Evolutionary conservation across 169 alveolate species (phyloP).

Genomic region (Plasmodium sp.): DNA sequence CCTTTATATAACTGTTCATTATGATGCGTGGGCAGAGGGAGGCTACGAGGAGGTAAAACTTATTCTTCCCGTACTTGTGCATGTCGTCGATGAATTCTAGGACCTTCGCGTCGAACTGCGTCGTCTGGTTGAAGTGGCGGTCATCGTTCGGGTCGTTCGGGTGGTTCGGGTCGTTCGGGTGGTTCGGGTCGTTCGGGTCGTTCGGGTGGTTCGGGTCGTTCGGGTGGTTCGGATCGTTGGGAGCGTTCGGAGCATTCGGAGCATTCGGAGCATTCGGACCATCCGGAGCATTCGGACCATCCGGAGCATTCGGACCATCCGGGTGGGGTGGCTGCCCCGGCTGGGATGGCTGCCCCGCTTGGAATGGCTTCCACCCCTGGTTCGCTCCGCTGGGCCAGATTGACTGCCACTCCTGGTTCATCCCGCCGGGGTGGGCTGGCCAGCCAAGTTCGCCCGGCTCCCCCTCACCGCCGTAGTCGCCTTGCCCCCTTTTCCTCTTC

Average conservation of each 20-base stretch:
- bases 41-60: slow-evolving; percentile 79
- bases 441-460: background rate
- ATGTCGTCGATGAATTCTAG: slow-evolving; percentile 76
- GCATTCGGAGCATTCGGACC: background rate
- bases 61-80: slow-evolving; percentile 74
- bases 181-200: too few species aligned
- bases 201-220: too few species aligned
- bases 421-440: background rate
- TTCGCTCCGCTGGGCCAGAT: too few species aligned
- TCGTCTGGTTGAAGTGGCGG: background rate
- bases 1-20: slow-evolving; percentile 56
- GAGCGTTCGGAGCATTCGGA: too few species aligned
- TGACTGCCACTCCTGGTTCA: background rate
- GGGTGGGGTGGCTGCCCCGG: background rate
- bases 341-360: background rate
- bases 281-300: too few species aligned
- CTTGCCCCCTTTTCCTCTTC: background rate
- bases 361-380: background rate
- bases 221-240: too few species aligned
- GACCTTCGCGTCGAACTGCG: slow-evolving; percentile 10
- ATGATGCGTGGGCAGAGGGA: slow-evolving; percentile 78
- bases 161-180: too few species aligned
- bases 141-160: background rate
- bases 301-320: background rate
- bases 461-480: background rate